Evolutionary conservation across 2,329 filamentous ascomycete genomes (phyloP), one percentile per base, ranked within the genome.

Genomic region (Beauveria caledonica): DNA sequence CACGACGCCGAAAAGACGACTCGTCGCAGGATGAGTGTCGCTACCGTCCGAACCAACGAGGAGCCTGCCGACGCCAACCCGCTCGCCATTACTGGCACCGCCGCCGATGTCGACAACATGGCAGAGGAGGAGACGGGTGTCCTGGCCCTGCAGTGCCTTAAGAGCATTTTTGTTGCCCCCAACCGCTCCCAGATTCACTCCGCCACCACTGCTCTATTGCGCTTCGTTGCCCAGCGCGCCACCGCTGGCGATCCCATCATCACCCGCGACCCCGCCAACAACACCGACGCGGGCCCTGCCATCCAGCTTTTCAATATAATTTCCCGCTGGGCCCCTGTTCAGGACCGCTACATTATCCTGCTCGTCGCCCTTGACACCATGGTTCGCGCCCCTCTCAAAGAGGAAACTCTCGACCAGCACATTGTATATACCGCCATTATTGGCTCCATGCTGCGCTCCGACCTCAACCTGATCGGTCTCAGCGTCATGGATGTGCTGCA

Each of bases 401-500:
- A 92, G 68, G 85, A 87, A 10, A 85, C 86, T 46, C 73, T 97
- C 39, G 80, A 85, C 49, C 85, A 89, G 60, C 89, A 96, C 68
- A 78, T 92, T 58, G 84, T 88, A 5, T 78, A 96, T 62, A 84
- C 89, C 1, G 86, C 86, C 48, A 86, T 97, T 74, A 85, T 97
- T 62, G 86, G 90, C 63, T 90, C 89, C 63, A 80, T 97, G 10
- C 78, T 99, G 51, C 87, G 88, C 56, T 97, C 93, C 0, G 86
- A 93, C 46, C 86, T 96, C 69, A 97, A 97, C 73, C 81, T 97
- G 69, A 97, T 99, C 63, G 94, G 94, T 1, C 79, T 99, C 50
- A 97, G 92, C 70, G 89, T 97, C 57, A 97, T 97, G 86, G 94
- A 99, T 71, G 87, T 97, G 19, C 78, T 97, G 29, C 79, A 96